Evolutionary conservation across 2,329 filamentous ascomycete genomes (phyloP), one percentile per base, ranked within the genome.

Genomic region (Tolypocladium album): DNA sequence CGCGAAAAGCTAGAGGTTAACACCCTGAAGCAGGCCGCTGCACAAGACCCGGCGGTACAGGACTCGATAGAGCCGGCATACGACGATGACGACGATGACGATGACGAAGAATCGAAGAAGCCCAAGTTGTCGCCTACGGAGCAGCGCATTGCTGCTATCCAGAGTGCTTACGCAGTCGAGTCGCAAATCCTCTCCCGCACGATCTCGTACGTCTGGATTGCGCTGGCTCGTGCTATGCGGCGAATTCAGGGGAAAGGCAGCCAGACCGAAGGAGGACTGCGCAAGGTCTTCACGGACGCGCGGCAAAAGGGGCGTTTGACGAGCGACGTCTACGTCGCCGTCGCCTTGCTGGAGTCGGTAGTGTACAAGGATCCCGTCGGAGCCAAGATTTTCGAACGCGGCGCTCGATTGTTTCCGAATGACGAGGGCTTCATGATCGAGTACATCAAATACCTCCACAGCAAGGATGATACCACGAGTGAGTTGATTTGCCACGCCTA

Each of bases 311-410:
- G 94, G 22, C 88, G 92, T 58, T 83, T 99, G 55, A 94, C 91
- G 9, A 96, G 91, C 67, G 94, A 97, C 71, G 90, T 97, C 7
- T 99, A 99, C 70, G 89, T 97, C 59, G 92, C 92, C 1, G 91
- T 91, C 66, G 94, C 95, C 20, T 80, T 96, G 61, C 89, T 99
- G 69, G 94, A 99, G 72, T 93, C 94, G 70, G 88, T 96, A 67
- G 95, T 95, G 66, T 99, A 99, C 74, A 94, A 96, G 69, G 94
- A 97, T 68, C 84, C 88, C 0, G 90, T 94, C 0, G 93, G 92
- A 1, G 90, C 89, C 52, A 97, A 94, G 76, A 97, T 99, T 62
- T 96, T 97, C 66, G 94, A 99, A 71, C 88, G 93, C 55, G 94
- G 94, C 24, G 87, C 93, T 64, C 94, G 91, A 69, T 79, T 99